Conservation (phyloP, 179 eudicot species). For the Pouteria campechiana region DNA sequence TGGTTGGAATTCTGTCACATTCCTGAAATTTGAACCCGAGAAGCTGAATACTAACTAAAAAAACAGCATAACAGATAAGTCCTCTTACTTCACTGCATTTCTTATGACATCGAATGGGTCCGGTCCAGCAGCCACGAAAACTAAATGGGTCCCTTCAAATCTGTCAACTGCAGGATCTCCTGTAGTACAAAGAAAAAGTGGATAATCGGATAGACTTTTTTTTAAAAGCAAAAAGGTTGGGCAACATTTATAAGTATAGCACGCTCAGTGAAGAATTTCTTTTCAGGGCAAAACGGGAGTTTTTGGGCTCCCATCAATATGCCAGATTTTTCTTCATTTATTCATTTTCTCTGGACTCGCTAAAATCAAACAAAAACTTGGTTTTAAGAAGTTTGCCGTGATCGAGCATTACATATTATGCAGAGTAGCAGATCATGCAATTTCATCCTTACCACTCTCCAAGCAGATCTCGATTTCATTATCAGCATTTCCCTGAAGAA, state of each 20-base stretch:
- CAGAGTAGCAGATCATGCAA: no score
- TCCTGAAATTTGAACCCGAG: no score
- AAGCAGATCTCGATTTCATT: constrained; percentile 68
- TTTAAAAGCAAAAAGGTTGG: neutral
- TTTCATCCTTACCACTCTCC: constrained; percentile 57
- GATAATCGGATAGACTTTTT: neutral
- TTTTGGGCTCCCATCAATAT: no score
- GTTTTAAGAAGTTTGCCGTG: no score
- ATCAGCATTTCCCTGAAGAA: constrained; percentile 63
- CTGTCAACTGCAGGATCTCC: constrained; percentile 69
- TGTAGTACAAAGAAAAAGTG: constrained; percentile 7
- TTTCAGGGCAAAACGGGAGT: no score
- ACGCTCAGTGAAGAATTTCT: no score
- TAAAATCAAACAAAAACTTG: no score
- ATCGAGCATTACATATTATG: no score
- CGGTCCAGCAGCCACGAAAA: constrained; percentile 64
- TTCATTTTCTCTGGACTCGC: no score
- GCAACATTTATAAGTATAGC: no score
- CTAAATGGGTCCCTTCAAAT: constrained; percentile 63
- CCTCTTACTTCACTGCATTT: constrained; percentile 61
- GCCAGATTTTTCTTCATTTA: no score
- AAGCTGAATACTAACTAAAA: neutral
- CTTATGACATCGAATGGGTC: constrained; percentile 72
- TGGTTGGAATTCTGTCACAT: no score
- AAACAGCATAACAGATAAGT: neutral